Base-by-base conservation (phyloP, 371 early-diverging fungal species). In the Rhizopus stolonifer region DNA sequence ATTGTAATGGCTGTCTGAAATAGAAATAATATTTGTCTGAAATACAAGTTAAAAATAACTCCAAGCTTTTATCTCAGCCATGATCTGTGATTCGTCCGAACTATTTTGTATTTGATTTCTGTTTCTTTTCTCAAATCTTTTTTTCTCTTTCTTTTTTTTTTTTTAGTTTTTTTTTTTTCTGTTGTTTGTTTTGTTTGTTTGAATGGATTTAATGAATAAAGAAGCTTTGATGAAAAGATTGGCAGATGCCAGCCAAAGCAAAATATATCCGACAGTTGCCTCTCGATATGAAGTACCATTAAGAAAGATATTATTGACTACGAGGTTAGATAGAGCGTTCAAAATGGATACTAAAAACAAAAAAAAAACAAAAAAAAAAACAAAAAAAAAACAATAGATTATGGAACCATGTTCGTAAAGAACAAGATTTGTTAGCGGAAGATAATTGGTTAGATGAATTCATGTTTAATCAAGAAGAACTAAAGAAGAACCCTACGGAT, bases 301-400 rank as follows among this genome's bases (percentile, higher is more conserved):
- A 52, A 55, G 60, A 56, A 64, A 59, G 43, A 60, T 64, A 38
- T 53, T 64, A 45, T 45, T 64, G 21, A 59, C 60, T 49, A 64
- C 60, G 36, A 64, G 65, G 65, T 60, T 29, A 29, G 31, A 10
- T 29, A 7, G 10, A 10, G 31, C 31, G 10, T 29, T 29, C 7
- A 7, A 7, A 10, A 29, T 7, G 31, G 4, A 29, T 29, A 29
- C 10, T 29, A 10, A 61, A 49, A 29, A 38, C 52, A 33, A 60
- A 43, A 54, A 44, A 22, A 34, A 4, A n/a, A n/a, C n/a, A n/a
- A n/a, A n/a, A n/a, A n/a, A n/a, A n/a, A n/a, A n/a, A n/a, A n/a
- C n/a, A n/a, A n/a, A n/a, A n/a, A 17, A 14, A 11, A 11, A 11
- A 22, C 14, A 21, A 32, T 56, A 64, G 65, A 56, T 43, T 64